Evolutionary conservation across 192 early-diverging fungal species (phyloP).

Genomic region (Backusella mclennaniae): DNA sequence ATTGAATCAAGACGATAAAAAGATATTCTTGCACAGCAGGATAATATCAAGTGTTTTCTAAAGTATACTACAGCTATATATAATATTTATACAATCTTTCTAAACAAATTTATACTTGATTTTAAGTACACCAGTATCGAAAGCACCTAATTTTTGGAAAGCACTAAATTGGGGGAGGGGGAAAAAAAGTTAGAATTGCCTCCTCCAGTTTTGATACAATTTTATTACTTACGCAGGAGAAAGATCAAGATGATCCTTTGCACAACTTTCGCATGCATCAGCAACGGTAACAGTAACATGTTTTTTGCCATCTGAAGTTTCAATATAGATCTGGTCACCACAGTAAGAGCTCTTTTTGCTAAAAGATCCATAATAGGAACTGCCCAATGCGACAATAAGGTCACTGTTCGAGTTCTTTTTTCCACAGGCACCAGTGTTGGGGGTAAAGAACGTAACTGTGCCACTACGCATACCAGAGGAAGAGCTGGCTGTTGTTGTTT

Average conservation of each 20-base stretch:
- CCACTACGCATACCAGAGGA: background rate
- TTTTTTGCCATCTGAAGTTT: conserved; percentile 27
- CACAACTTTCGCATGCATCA: conserved; percentile 47
- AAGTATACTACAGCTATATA: too few species aligned
- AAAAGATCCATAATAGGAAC: conserved; percentile 34
- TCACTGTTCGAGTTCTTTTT: conserved; percentile 11
- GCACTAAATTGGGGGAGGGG: background rate
- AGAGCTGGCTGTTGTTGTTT: background rate
- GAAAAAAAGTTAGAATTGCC: background rate
- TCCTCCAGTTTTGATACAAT: too few species aligned
- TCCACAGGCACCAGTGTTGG: conserved; percentile 34
- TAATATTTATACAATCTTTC: background rate
- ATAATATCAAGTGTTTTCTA: too few species aligned
- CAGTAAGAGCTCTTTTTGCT: conserved; percentile 33
- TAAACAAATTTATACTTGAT: conserved; percentile 22
- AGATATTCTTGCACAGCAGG: too few species aligned
- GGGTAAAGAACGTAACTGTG: conserved; percentile 21
- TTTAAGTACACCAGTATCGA: conserved; percentile 23
- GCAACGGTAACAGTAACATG: conserved; percentile 37
- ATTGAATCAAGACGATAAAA: too few species aligned
- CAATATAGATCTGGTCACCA: conserved; percentile 35
- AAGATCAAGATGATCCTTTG: conserved; percentile 33
- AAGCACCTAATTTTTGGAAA: conserved; percentile 15
- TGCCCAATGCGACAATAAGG: conserved; percentile 22
- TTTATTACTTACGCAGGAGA: conserved; percentile 6